A percentile compares a stretch with the other conserved stretches of the same genome.
These are phyloP conservation scores for Candida tammaniensis DNA, from an alignment of 805 yeast genomes.

Conservation along the genomic window DNA sequence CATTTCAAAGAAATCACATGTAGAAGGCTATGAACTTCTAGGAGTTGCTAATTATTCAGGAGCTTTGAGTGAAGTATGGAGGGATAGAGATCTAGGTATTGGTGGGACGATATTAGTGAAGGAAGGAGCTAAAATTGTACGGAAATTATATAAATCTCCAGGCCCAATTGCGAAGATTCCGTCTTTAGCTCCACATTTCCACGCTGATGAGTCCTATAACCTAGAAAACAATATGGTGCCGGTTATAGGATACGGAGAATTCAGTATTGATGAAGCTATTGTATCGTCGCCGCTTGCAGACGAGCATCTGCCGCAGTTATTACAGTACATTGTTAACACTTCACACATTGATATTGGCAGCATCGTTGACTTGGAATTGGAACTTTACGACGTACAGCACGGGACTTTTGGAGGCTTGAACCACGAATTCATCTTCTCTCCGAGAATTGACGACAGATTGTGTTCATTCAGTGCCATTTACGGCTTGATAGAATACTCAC, in stretches of 20 bases:
- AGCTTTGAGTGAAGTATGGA: conserved; percentile 62
- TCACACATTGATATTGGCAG: conserved; percentile 19
- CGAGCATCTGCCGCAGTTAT: conserved; percentile 28
- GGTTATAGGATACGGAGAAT: conserved; percentile 55
- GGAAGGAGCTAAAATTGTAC: conserved; percentile 30
- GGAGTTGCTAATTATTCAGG: conserved; percentile 89
- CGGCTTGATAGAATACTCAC: conserved; percentile 25
- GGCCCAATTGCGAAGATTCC: conserved; percentile 79
- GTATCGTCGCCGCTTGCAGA: conserved; percentile 1
- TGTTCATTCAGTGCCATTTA: conserved; percentile 38
- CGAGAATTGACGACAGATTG: conserved; percentile 40
- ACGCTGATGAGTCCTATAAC: conserved; percentile 69
- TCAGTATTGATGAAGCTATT: background rate
- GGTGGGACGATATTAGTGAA: conserved; percentile 73
- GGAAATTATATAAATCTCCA: conserved; percentile 54
- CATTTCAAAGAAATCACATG: conserved; percentile 52
- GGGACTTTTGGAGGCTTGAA: conserved; percentile 37
- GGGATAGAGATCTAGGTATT: conserved; percentile 83
- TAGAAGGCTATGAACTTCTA: conserved; percentile 72
- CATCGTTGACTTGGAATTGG: conserved; percentile 33
- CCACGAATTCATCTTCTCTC: conserved; percentile 36
- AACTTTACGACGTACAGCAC: conserved; percentile 33
- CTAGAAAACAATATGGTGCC: conserved; percentile 78
- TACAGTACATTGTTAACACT: conserved; percentile 29
- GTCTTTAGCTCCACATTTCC: conserved; percentile 85